Base-by-base conservation (phyloP, 2,329 filamentous ascomycete genomes). In the Talaromyces sp. region DNA sequence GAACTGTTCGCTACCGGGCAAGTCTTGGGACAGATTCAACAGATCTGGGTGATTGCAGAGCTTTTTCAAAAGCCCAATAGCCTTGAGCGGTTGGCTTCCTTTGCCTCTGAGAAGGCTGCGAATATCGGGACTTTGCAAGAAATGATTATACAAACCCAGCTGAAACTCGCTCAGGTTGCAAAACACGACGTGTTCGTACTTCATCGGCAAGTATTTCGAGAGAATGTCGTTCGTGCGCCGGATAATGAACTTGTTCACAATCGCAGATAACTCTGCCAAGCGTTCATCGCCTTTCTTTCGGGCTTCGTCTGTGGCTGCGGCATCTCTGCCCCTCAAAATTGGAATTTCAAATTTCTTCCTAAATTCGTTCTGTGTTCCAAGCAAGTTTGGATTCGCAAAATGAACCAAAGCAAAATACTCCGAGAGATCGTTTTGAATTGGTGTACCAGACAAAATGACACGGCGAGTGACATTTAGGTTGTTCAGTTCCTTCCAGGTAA, bases 221-320 rank as follows among this genome's bases (percentile, higher is more conserved):
- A 99, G 79, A 64, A 99, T 96, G 72, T 99, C 95, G 83, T 99
- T 99, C 4, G 94, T 97, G 62, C 95, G 88, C 63, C 95, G 89
- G 69, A 99, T 99, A 73, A 99, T 96, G 78, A 99, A 99, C 71
- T 96, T 97, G 79, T 98, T 99, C 72, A 99, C 95, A 52, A 96
- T 81, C 2, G 82, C 81, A 3, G 96, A 85, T 14, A 99, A 84
- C 70, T 96, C 94, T 4, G 83, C 82, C 23, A 96, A 85, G 58
- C 92, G 88, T 69, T 93, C 89, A 67, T 96, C 91, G 8, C 95
- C 95, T 66, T 88, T 90, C 72, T 91, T 83, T 34, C 90, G 86
- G 59, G 97, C 92, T 51, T 85, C 84, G 65, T 96, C 92, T 4
- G 90, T 89, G 5, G 93, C 95, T 67, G 90, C 90, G 14, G 95